Conservation (phyloP, 139 green algal genomes). For the Coccomyxa sp. region DNA sequence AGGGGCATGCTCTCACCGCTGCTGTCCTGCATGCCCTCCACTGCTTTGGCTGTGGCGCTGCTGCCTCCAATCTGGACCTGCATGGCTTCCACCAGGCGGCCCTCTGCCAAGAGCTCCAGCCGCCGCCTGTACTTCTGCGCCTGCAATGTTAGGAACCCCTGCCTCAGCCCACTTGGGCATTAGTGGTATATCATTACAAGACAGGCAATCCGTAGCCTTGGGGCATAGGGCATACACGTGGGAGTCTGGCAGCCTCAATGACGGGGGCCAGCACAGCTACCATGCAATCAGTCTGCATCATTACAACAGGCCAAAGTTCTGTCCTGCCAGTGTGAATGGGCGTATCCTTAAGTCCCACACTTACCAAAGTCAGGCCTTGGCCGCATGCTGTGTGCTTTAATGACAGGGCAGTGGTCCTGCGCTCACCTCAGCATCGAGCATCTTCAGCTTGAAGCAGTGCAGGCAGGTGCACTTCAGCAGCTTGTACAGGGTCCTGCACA, state of each 20-base stretch:
- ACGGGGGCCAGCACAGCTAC: too few relatives aligned
- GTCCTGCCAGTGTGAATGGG: not conserved
- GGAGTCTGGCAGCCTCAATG: too few relatives aligned
- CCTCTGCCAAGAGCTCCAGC: slow-evolving; percentile 41
- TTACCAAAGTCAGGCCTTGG: too few relatives aligned
- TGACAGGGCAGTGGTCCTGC: not conserved
- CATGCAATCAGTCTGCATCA: too few relatives aligned
- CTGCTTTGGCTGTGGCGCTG: slow-evolving; percentile 12
- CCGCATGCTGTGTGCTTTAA: too few relatives aligned
- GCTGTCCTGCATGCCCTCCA: slow-evolving; percentile 9
- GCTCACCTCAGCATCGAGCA: slow-evolving; percentile 56
- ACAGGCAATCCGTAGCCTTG: too few relatives aligned
- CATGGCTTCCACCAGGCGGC: slow-evolving; percentile 44
- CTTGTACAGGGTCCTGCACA: slow-evolving; percentile 74
- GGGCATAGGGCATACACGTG: too few relatives aligned
- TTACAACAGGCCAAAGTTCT: not conserved
- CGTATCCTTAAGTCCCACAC: too few relatives aligned
- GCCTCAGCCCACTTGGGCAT: too few relatives aligned
- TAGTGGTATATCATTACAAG: too few relatives aligned
- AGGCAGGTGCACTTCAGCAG: slow-evolving; percentile 83
- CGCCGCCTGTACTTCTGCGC: slow-evolving; percentile 22
- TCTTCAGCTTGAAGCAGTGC: slow-evolving; percentile 87
- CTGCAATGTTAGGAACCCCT: too few relatives aligned
- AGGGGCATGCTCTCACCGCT: too few relatives aligned
- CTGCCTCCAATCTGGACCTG: not conserved